Evolutionary conservation across 1,139 yeast genomes (phyloP).

Genomic region (Candida dubliniensis): DNA sequence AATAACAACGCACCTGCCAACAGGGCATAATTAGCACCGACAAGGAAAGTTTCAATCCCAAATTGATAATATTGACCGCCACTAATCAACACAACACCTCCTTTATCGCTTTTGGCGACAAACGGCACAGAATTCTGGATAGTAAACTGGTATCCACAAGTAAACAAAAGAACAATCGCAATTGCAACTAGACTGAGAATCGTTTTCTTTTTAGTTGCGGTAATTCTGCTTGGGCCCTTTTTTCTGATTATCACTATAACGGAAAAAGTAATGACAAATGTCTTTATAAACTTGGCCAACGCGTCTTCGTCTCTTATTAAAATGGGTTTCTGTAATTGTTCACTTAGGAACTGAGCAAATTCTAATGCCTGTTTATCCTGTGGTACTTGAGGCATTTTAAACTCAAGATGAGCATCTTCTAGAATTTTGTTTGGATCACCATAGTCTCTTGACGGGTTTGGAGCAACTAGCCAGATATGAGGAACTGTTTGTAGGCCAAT

Average conservation of each 20-base stretch:
- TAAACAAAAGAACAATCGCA: slow-evolving; percentile 40
- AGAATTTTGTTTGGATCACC: slow-evolving; percentile 27
- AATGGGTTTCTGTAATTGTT: slow-evolving; percentile 43
- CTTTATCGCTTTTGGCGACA: slow-evolving; percentile 50
- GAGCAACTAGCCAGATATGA: slow-evolving; percentile 65
- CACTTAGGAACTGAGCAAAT: slow-evolving; percentile 55
- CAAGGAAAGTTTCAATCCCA: slow-evolving; percentile 60
- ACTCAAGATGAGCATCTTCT: slow-evolving; percentile 32
- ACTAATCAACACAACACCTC: slow-evolving; percentile 52
- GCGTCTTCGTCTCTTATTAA: slow-evolving; percentile 45
- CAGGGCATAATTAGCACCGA: slow-evolving; percentile 48
- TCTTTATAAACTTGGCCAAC: slow-evolving; percentile 38
- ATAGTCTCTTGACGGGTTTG: slow-evolving; percentile 24
- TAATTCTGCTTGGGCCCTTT: slow-evolving; percentile 39
- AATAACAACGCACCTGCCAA: slow-evolving; percentile 41
- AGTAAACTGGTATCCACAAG: slow-evolving; percentile 66
- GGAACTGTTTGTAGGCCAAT: slow-evolving; percentile 55
- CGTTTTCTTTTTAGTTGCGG: slow-evolving; percentile 30
- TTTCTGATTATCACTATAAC: slow-evolving; percentile 52
- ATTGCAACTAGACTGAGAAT: slow-evolving; percentile 42
- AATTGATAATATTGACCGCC: slow-evolving; percentile 69
- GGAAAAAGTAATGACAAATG: slow-evolving; percentile 47
- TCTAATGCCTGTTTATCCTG: slow-evolving; percentile 36
- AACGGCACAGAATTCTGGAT: slow-evolving; percentile 62
- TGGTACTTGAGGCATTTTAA: slow-evolving; percentile 29